Conservation (phyloP, 495 filamentous ascomycete genomes). For the Tuber indicum region DNA sequence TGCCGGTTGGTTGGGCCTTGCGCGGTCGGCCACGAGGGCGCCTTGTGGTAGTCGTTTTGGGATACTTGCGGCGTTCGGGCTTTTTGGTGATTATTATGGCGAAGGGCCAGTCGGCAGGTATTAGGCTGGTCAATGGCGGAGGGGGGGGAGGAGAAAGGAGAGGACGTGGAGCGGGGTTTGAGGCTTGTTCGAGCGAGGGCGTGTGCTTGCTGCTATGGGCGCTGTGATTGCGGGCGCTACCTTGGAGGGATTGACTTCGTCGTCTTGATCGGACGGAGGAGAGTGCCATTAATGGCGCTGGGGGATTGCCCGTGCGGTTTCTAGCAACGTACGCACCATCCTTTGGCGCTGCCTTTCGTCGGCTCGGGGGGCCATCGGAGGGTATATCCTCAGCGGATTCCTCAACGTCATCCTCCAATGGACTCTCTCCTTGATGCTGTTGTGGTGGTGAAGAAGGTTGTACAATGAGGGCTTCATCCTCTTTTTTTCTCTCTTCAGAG, state of each 20-base stretch:
- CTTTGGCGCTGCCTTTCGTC: neutral
- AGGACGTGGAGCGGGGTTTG: neutral
- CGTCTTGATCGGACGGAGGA: neutral
- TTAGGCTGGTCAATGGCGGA: neutral
- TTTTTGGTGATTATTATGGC: neutral
- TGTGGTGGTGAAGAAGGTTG: neutral
- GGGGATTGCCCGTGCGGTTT: neutral
- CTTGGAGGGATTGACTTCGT: neutral
- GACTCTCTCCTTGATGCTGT: neutral
- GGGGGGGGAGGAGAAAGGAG: neutral
- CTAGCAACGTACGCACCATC: neutral
- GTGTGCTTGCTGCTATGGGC: neutral
- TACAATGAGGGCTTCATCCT: neutral
- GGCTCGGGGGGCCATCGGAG: neutral
- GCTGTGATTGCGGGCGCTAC: neutral
- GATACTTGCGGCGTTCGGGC: neutral
- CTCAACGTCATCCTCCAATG: neutral
- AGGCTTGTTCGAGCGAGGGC: neutral
- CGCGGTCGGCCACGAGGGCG: neutral
- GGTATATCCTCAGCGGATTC: neutral
- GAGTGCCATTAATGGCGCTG: neutral
- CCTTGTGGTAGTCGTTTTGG: neutral
- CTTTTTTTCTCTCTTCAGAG: neutral
- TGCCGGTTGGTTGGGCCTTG: neutral
- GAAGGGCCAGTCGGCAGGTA: neutral